phyloP scores from a whole-genome alignment of 1,284 basidiomycete species.

The Tremellales sp. region DNA sequence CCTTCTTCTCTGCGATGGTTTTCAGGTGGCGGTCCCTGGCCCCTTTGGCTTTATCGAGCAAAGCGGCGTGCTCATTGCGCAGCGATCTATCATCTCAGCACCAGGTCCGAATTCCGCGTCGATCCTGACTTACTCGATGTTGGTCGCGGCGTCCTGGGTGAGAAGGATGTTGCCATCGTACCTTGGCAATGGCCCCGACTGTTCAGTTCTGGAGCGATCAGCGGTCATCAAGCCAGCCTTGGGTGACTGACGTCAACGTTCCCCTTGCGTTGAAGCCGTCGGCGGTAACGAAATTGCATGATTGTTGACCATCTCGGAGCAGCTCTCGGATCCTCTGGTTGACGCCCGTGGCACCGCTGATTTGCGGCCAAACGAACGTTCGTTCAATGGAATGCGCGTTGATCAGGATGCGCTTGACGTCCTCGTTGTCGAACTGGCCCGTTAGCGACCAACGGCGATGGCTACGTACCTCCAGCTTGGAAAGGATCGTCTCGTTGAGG shows the following conservation, averaged over 20 bases:
- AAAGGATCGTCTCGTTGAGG: slow-evolving; percentile 68
- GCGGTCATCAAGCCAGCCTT: background rate
- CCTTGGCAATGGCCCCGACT: slow-evolving; percentile 14
- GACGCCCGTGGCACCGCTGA: slow-evolving; percentile 58
- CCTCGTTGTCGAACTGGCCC: slow-evolving; percentile 67
- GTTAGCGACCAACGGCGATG: background rate
- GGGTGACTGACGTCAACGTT: slow-evolving; percentile 5
- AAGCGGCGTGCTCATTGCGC: background rate
- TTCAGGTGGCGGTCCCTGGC: background rate
- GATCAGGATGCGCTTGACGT: slow-evolving; percentile 76
- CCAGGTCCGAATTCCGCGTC: background rate
- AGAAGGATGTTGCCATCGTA: slow-evolving; percentile 25
- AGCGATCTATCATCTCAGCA: background rate
- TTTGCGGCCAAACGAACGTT: slow-evolving; percentile 61
- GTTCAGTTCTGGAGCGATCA: slow-evolving; percentile 6
- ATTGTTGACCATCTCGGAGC: slow-evolving; percentile 1
- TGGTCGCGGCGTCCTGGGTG: slow-evolving; percentile 22
- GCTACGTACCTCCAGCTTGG: slow-evolving; percentile 73
- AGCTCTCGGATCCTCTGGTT: slow-evolving; percentile 49
- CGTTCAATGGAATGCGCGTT: slow-evolving; percentile 70
- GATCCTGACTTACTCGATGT: slow-evolving; percentile 29
- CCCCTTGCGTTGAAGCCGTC: slow-evolving; percentile 20
- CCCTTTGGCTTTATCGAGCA: background rate
- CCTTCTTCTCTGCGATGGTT: too few relatives aligned
- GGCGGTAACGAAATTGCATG: slow-evolving; percentile 23